phyloP scores from a whole-genome alignment of 768 basidiomycete species.

The Leccinum pellstonianum region DNA sequence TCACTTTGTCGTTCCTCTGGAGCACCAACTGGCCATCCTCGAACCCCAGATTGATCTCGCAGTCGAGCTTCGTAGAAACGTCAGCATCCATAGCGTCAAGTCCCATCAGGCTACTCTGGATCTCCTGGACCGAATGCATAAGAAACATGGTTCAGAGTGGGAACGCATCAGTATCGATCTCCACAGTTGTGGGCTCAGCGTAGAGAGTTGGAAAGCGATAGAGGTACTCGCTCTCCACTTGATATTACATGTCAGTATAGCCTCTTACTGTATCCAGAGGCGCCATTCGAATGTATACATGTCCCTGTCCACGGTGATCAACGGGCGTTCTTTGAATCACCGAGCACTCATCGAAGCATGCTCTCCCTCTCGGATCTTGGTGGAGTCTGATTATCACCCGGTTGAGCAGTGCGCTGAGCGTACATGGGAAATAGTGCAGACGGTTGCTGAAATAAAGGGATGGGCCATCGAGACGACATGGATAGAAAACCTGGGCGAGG shows the following conservation, averaged over 20 bases:
- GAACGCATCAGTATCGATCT: slow-evolving; percentile 75
- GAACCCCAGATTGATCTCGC: slow-evolving; percentile 87
- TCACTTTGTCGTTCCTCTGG: slow-evolving; percentile 73
- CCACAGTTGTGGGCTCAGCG: slow-evolving; percentile 86
- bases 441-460: slow-evolving; percentile 70
- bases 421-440: slow-evolving; percentile 76
- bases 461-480: slow-evolving; percentile 73
- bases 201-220: slow-evolving; percentile 69
- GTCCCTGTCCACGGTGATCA: slow-evolving; percentile 86
- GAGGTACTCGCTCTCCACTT: slow-evolving; percentile 50
- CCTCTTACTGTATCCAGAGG: slow-evolving; percentile 44
- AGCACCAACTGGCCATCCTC: slow-evolving; percentile 79
- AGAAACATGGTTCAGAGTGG: slow-evolving; percentile 59
- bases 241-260: not conserved
- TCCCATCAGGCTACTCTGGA: slow-evolving; percentile 66
- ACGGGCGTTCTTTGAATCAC: slow-evolving; percentile 65
- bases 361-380: slow-evolving; percentile 66
- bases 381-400: slow-evolving; percentile 83
- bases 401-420: slow-evolving; percentile 53
- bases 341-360: slow-evolving; percentile 63
- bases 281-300: slow-evolving; percentile 76
- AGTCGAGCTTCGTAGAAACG: slow-evolving; percentile 68
- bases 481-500: slow-evolving; percentile 35
- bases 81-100: slow-evolving; percentile 89
- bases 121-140: slow-evolving; percentile 57